These are phyloP conservation scores for Talaromyces sp. DNA, from an alignment of 2,329 filamentous ascomycete species.

Conservation along the genomic window DNA sequence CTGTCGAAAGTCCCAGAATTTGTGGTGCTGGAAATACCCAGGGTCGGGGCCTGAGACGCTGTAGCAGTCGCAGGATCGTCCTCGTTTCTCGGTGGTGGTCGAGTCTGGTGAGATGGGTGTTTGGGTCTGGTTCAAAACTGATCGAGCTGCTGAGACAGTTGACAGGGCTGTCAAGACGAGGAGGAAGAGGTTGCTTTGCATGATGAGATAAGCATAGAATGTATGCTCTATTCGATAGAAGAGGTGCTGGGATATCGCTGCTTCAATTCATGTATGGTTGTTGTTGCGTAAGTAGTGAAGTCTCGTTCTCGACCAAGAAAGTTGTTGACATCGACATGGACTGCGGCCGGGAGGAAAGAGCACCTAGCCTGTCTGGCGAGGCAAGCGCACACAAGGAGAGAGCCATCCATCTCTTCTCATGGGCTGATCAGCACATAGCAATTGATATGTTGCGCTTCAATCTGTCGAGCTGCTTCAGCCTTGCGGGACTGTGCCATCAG, in stretches of 20 bases:
- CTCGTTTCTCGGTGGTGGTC: background rate
- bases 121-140: background rate
- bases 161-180: background rate
- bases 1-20: conserved; percentile 51
- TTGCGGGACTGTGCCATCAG: background rate
- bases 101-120: background rate
- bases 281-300: background rate
- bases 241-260: background rate
- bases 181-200: conserved; percentile 5
- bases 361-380: background rate
- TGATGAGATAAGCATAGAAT: conserved; percentile 5
- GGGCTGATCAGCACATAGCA: no score
- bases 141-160: background rate
- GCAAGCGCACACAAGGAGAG: background rate
- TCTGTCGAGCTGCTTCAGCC: background rate
- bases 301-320: background rate
- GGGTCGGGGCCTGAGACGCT: conserved; percentile 42
- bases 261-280: background rate
- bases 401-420: background rate
- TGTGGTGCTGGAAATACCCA: conserved; percentile 51
- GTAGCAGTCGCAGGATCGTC: conserved; percentile 47
- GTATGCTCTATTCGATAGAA: background rate
- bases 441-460: background rate
- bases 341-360: background rate
- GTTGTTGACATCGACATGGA: background rate